Conservation (phyloP, 2,329 filamentous ascomycete species). For the Gliomastix tumulicola region DNA sequence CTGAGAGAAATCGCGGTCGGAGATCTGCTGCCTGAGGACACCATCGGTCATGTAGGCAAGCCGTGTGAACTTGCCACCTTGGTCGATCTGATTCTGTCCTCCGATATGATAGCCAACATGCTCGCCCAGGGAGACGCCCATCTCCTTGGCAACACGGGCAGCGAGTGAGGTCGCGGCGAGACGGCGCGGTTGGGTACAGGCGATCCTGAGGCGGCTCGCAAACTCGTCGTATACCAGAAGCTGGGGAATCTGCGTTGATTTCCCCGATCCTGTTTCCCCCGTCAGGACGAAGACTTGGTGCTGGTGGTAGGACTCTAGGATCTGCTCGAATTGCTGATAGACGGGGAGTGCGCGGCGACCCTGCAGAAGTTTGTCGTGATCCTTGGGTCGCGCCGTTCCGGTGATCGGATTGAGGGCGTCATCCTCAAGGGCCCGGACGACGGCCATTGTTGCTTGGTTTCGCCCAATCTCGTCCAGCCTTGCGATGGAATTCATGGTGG, state of each 20-base stretch:
- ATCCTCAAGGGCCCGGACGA: background rate
- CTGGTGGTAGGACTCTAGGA: background rate
- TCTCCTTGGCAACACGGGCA: constrained; percentile 82
- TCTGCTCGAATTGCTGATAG: background rate
- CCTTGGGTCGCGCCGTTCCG: background rate
- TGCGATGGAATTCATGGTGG: background rate
- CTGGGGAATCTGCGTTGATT: constrained; percentile 7
- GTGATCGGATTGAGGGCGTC: background rate
- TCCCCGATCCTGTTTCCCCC: background rate
- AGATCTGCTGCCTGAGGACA: background rate
- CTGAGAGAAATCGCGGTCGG: background rate
- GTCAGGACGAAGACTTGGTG: background rate
- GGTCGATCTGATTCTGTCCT: background rate
- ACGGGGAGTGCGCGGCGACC: background rate
- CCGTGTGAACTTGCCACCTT: constrained; percentile 45
- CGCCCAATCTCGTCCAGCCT: no score
- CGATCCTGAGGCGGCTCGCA: constrained; percentile 61
- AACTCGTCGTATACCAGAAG: constrained; percentile 7
- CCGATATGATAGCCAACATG: constrained; percentile 79
- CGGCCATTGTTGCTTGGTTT: background rate
- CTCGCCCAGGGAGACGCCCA: constrained; percentile 76
- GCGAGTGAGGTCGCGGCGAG: constrained; percentile 90
- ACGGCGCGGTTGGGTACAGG: constrained; percentile 80
- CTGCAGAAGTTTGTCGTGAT: background rate
- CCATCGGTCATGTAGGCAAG: constrained; percentile 10